Evolutionary conservation across 768 basidiomycete species (phyloP), one percentile per base, ranked within the genome.

Genomic region (Auriculariales sp.): DNA sequence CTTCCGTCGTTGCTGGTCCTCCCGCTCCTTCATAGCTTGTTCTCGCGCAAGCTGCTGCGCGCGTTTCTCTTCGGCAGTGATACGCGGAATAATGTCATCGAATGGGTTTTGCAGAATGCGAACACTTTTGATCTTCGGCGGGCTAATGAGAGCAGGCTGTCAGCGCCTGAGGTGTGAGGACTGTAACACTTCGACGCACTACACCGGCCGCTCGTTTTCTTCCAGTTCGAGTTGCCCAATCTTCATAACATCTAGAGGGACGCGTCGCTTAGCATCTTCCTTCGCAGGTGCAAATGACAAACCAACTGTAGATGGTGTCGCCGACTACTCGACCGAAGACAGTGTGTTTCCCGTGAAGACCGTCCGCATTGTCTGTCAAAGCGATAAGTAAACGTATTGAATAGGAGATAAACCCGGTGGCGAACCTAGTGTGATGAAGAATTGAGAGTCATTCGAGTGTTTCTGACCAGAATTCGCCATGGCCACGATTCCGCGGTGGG

Each of bases 101-200:
- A 95, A 97, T 0, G 95, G 94, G 60, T 98, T 94, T 48, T 95
- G 91, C 28, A 90, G 60, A 48, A 99, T 85, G 9, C 81, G 77
- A 27, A 94, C 72, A 1, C 75, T 75, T 57, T 81, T 84, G 62
- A 99, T 94, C 61, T 85, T 92, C 0, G 94, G 92, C 2, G 95
- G 91, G 56, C 91, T 92, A 56, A 0, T 4, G 1, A 6, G 39
- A 24, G 19, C 19, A 6, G 45, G 28, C 9, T 10, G 24, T 36
- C 35, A 36, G 35, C 35, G 7, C 15, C 10, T n/a, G n/a, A n/a
- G 35, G 17, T 24, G 19, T 19, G 9, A 25, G 19, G 6, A 5
- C 5, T 27, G 22, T 42, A 34, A 48, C 14, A 22, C 10, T 27
- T 25, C 17, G 22, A 69, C 81, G 49, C 55, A 88, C 87, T 92